Evolutionary conservation across 805 yeast genomes (phyloP).

Genomic region (Nakazawaea holstii): DNA sequence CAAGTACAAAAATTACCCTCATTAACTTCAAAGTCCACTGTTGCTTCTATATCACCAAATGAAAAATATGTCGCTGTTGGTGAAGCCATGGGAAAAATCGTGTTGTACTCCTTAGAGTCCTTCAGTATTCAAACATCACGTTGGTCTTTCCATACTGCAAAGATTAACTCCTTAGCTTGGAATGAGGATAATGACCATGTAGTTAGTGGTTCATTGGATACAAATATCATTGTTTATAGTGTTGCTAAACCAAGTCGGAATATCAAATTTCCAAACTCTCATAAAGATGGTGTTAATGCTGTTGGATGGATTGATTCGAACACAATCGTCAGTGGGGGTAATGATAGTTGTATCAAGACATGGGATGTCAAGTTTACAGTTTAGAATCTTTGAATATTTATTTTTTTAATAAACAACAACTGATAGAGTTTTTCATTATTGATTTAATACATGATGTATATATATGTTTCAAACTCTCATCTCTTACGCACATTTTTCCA

Average conservation of each 20-base stretch:
- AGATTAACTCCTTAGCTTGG: slow-evolving; percentile 77
- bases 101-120: slow-evolving; percentile 56
- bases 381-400: too few relatives aligned
- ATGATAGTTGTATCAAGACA: slow-evolving; percentile 72
- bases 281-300: slow-evolving; percentile 78
- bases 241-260: slow-evolving; percentile 75
- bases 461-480: slow-evolving; percentile 15
- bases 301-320: slow-evolving; percentile 57
- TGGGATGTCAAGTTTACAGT: slow-evolving; percentile 46
- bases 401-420: not conserved
- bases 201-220: slow-evolving; percentile 80
- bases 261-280: slow-evolving; percentile 71
- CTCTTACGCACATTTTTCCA: slow-evolving; percentile 80
- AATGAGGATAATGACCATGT: slow-evolving; percentile 63
- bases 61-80: slow-evolving; percentile 74
- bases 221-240: slow-evolving; percentile 74
- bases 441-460: not conserved
- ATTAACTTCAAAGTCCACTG: slow-evolving; percentile 58
- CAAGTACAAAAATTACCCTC: slow-evolving; percentile 28
- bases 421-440: not conserved
- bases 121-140: slow-evolving; percentile 67
- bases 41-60: slow-evolving; percentile 65
- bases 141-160: slow-evolving; percentile 94
- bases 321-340: slow-evolving; percentile 63
- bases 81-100: slow-evolving; percentile 79